phyloP scores from a whole-genome alignment of 345 rosid species.

The Dipteronia sinensis region DNA sequence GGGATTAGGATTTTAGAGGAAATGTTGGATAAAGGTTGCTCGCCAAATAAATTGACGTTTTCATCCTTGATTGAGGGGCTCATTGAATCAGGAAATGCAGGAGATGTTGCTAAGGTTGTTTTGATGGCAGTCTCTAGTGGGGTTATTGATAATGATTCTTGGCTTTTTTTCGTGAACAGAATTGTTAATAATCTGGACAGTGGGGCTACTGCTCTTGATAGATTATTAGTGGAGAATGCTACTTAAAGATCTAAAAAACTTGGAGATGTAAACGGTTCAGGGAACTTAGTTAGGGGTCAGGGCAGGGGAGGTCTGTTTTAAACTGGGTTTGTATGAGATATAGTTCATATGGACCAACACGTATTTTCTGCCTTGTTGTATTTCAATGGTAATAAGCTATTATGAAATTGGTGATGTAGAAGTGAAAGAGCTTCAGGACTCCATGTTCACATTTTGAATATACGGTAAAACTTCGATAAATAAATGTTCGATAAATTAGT shows the following conservation, averaged over 20 bases:
- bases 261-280: not conserved
- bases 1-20: constrained; percentile 68
- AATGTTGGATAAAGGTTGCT: constrained; percentile 74
- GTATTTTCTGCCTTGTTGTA: not conserved
- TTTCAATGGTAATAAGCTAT: not conserved
- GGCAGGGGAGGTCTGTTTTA: not conserved
- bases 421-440: not conserved
- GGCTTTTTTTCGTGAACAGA: constrained; percentile 58
- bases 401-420: not conserved
- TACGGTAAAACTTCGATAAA: too few species aligned
- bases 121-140: constrained; percentile 50
- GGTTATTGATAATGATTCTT: constrained; percentile 50
- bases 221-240: constrained; percentile 37
- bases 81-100: constrained; percentile 42
- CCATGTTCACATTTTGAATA: not conserved
- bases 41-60: constrained; percentile 60
- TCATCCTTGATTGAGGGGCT: constrained; percentile 56
- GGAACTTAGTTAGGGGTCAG: not conserved
- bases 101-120: constrained; percentile 51
- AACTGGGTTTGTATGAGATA: not conserved
- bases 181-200: constrained; percentile 41
- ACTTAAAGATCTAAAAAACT: not conserved
- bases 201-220: constrained; percentile 36
- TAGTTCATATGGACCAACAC: not conserved
- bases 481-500: too few species aligned